Percentiles rank a stretch among this genome's conserved stretches.
phyloP scores from a whole-genome alignment of 2,329 filamentous ascomycete species.

The Myriosclerotinia scirpicola region DNA sequence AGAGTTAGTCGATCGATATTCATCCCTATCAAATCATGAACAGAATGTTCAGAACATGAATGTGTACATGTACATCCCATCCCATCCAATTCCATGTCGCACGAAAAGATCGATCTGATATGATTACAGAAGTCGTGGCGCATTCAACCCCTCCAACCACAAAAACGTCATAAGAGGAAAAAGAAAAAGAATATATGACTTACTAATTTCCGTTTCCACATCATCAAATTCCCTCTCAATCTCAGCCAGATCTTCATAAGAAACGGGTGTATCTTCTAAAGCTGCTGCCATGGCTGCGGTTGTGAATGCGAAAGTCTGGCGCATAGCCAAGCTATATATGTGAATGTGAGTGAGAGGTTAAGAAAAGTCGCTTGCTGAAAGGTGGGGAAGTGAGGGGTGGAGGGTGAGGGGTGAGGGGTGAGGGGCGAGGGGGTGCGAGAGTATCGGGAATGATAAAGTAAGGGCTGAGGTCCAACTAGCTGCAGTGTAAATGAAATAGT shows the following conservation, averaged over 20 bases:
- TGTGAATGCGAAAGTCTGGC: slow-evolving; percentile 36
- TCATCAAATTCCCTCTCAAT: slow-evolving; percentile 84
- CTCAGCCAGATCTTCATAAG: slow-evolving; percentile 74
- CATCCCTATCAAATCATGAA: not conserved
- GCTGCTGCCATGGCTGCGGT: slow-evolving; percentile 40
- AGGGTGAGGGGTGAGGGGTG: not conserved
- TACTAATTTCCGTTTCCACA: slow-evolving; percentile 79
- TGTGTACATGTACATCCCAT: too few species aligned
- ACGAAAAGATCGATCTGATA: slow-evolving; percentile 10
- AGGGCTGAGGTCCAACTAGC: too few species aligned
- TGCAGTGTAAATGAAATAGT: not conserved
- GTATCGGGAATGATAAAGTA: not conserved
- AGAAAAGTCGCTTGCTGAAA: not conserved
- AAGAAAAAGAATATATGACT: slow-evolving; percentile 41
- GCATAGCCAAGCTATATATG: slow-evolving; percentile 27
- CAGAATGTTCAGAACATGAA: not conserved
- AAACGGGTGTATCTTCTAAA: slow-evolving; percentile 49
- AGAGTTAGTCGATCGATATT: not conserved
- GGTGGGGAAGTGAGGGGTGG: not conserved
- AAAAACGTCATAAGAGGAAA: not conserved
- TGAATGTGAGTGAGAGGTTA: too few species aligned
- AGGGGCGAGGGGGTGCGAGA: not conserved
- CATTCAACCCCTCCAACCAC: slow-evolving; percentile 8
- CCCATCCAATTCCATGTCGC: not conserved
- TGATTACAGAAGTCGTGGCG: slow-evolving; percentile 22